Evolutionary conservation across 495 filamentous ascomycete species (phyloP), one percentile per base, ranked within the genome.

Genomic region (Lasiosphaeriaceae sp.): DNA sequence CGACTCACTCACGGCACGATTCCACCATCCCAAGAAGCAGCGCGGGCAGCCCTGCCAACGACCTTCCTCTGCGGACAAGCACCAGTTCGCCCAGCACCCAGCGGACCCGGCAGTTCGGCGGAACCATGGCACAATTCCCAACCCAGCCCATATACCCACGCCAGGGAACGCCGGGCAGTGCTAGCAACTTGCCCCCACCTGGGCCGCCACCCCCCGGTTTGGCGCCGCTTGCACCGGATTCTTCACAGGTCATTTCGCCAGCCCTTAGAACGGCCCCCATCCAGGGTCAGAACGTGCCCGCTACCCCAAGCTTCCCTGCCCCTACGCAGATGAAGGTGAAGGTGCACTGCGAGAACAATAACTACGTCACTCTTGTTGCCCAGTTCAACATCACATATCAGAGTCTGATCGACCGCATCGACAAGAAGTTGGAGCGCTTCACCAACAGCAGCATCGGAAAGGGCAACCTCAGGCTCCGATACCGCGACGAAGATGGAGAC

Each of bases 351-450:
- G 87, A 90, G 16, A 84, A 84, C 50, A 83, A 84, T 17, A 85
- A 82, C 56, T 92, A 95, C 62, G 86, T 97, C 54, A 96, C 92
- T 0, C 79, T 98, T 11, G 92, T 98, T 31, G 94, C 95, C 44
- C 85, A 90, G 20, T 93, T 87, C 75, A 94, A 91, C 64, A 98
- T 97, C 64, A 83, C 88, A 46, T 96, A 95, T 73, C 89, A 92
- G 48, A 92, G 90, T 26, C 78, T 98, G 21, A 89, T 90, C 48
- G 92, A 97, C 65, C 90, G 94, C n/a, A 97, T 98, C 65, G 95
- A 97, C 70, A 89, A 89, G 21, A 97, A 97, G 71, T 81, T 98
- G 61, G 86, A 85, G 39, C 83, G 90, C 45, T 87, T 89, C 59
- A 92, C 90, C 9, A 86, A 81, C 61, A 85, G 86, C 59, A 90